Percentiles rank a stretch among this genome's conserved stretches.
phyloP scores from a whole-genome alignment of 768 basidiomycete genomes.

The Mycena galopus region DNA sequence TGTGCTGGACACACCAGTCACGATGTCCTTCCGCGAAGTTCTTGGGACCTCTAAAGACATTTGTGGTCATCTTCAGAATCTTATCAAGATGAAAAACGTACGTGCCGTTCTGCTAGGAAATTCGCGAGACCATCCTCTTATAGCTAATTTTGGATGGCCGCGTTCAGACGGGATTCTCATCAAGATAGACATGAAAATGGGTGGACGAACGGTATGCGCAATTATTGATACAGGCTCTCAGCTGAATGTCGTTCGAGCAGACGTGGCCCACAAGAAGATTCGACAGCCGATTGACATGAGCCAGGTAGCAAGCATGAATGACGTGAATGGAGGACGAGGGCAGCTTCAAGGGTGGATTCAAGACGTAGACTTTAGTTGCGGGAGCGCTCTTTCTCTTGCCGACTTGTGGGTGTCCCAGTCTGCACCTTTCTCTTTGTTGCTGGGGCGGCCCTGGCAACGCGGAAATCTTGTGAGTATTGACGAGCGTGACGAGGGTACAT shows the following conservation, averaged over 20 bases:
- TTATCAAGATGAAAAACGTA: neutral
- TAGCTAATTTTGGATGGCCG: neutral
- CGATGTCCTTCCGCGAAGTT: neutral
- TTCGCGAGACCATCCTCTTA: neutral
- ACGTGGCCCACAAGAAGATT: too few relatives aligned
- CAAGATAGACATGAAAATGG: neutral
- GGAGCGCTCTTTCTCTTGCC: slow-evolving; percentile 35
- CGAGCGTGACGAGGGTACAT: slow-evolving; percentile 34
- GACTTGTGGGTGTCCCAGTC: slow-evolving; percentile 39
- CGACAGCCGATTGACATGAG: too few relatives aligned
- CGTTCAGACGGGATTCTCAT: neutral
- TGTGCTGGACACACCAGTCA: neutral
- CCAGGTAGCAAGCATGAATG: too few relatives aligned
- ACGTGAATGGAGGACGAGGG: slow-evolving; percentile 46
- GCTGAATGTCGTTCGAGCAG: too few relatives aligned
- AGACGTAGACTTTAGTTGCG: slow-evolving; percentile 38
- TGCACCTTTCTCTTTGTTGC: slow-evolving; percentile 19
- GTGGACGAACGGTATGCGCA: too few relatives aligned
- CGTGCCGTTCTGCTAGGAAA: neutral
- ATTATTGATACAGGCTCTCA: too few relatives aligned
- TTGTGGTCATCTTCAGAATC: neutral
- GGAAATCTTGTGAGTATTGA: slow-evolving; percentile 37
- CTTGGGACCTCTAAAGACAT: neutral
- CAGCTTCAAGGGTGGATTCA: slow-evolving; percentile 37
- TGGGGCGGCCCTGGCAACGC: slow-evolving; percentile 19